Base-by-base conservation (phyloP, 2,329 filamentous ascomycete genomes). In the Raffaelea albimanens region DNA sequence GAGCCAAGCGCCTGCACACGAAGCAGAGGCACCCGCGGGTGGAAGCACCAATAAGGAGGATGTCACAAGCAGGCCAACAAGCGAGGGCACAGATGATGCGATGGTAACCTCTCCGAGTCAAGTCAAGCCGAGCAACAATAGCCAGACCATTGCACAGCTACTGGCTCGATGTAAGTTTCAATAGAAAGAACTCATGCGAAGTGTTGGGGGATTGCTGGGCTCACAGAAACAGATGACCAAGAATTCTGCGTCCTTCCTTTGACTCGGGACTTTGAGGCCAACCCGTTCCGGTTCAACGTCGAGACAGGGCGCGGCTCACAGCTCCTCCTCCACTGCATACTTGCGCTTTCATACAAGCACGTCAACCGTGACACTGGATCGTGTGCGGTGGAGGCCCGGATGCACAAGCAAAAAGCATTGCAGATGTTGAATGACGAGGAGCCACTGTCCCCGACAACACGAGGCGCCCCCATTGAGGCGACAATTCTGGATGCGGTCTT, bases 181-280 rank as follows among this genome's bases (percentile, higher is more conserved):
- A n/a, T n/a, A n/a, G n/a, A n/a, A n/a, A n/a, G n/a, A n/a, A n/a
- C n/a, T n/a, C n/a, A n/a, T n/a, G n/a, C n/a, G n/a, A n/a, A n/a
- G n/a, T n/a, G n/a, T n/a, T n/a, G n/a, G n/a, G n/a, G n/a, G n/a
- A n/a, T n/a, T n/a, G n/a, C n/a, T n/a, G n/a, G n/a, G n/a, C n/a
- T n/a, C 11, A 42, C 20, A 10, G 18, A 9, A 8, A 18, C 43
- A 64, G 62, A 64, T 47, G 61, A 65, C 44, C 52, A 58, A 34
- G 62, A 64, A 21, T 62, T 63, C 33, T 64, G 62, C 40, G 48
- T 63, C 11, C 50, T 63, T 18, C 63, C 62, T 1, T 40, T 65
- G 8, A 65, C 62, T 1, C 52, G 54, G 10, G 62, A 64, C 46
- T 59, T 58, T 25, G 47, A 54, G 13, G 51, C 56, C 19, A 65